phyloP scores from a whole-genome alignment of 108 stramenopile species.

The Skeletonema costatum region DNA sequence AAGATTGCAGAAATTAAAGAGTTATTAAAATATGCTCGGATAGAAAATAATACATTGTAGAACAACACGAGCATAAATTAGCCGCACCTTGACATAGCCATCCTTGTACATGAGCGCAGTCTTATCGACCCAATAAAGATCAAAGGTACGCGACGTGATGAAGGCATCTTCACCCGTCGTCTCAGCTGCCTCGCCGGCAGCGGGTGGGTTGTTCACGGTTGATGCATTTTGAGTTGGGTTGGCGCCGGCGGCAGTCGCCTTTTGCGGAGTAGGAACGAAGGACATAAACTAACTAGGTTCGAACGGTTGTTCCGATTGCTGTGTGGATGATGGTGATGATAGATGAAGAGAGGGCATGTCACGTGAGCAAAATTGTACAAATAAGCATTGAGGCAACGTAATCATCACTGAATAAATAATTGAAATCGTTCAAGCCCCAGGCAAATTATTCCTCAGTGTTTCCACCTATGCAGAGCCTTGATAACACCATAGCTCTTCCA shows the following conservation, averaged over 20 bases:
- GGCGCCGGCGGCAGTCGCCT: slow-evolving; percentile 68
- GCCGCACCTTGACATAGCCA: slow-evolving; percentile 84
- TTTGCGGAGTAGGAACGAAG: slow-evolving; percentile 89
- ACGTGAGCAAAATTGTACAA: not conserved
- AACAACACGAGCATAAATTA: not conserved
- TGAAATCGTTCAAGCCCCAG: too few species aligned
- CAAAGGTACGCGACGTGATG: slow-evolving; percentile 89
- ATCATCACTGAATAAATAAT: too few species aligned
- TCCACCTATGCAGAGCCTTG: not conserved
- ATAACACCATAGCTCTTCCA: not conserved
- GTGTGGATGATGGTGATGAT: not conserved
- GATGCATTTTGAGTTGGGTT: slow-evolving; percentile 47
- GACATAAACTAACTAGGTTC: slow-evolving; percentile 75
- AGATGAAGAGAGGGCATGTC: not conserved
- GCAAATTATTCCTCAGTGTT: not conserved
- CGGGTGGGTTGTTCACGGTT: slow-evolving; percentile 31
- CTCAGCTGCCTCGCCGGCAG: slow-evolving; percentile 53
- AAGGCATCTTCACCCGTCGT: slow-evolving; percentile 61
- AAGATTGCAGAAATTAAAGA: not conserved
- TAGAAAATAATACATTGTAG: not conserved
- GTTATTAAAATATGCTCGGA: not conserved
- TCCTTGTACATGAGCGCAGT: slow-evolving; percentile 84
- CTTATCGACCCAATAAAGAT: slow-evolving; percentile 89
- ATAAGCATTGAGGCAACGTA: too few species aligned
- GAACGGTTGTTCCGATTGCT: slow-evolving; percentile 3